A percentile compares a stretch with the other conserved stretches of the same genome.
Evolutionary conservation across 805 yeast genomes (phyloP).

Genomic region (Candida coleopterorum): DNA sequence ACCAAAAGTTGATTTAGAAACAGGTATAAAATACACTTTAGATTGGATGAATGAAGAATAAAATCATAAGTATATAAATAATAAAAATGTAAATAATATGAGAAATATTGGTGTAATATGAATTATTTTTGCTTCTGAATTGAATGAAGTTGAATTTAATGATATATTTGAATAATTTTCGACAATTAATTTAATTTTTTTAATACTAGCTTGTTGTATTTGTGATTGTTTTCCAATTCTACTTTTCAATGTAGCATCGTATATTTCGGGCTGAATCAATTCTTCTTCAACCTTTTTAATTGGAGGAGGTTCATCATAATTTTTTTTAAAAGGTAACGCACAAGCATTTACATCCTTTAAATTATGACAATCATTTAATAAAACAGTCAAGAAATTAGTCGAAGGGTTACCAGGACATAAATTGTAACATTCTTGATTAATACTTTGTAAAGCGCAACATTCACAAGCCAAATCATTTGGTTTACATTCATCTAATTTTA

Average conservation of each 20-base stretch:
- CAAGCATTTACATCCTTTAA: slow-evolving; percentile 49
- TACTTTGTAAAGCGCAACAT: slow-evolving; percentile 51
- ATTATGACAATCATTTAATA: slow-evolving; percentile 42
- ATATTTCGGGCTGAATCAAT: background rate
- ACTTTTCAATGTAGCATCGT: slow-evolving; percentile 1
- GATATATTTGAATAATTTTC: slow-evolving; percentile 3
- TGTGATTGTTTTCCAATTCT: background rate
- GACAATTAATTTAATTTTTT: slow-evolving; percentile 16
- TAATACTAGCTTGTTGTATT: slow-evolving; percentile 3
- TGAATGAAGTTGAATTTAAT: background rate
- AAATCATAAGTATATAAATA: background rate
- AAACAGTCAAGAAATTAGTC: slow-evolving; percentile 41
- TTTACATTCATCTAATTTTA: slow-evolving; percentile 45
- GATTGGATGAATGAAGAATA: slow-evolving; percentile 78
- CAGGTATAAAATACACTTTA: slow-evolving; percentile 74
- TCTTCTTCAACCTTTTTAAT: slow-evolving; percentile 9
- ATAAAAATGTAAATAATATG: slow-evolving; percentile 4
- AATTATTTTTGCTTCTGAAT: background rate
- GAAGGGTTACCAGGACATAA: slow-evolving; percentile 47
- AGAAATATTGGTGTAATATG: background rate
- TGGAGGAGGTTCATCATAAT: slow-evolving; percentile 22
- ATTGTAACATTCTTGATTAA: slow-evolving; percentile 42
- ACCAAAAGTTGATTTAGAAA: slow-evolving; percentile 74
- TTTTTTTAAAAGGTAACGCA: slow-evolving; percentile 44
- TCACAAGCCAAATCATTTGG: slow-evolving; percentile 53